Evolutionary conservation across 805 yeast genomes (phyloP), one percentile per base, ranked within the genome.

Genomic region (Yamadazyma takamatsuzukensis): DNA sequence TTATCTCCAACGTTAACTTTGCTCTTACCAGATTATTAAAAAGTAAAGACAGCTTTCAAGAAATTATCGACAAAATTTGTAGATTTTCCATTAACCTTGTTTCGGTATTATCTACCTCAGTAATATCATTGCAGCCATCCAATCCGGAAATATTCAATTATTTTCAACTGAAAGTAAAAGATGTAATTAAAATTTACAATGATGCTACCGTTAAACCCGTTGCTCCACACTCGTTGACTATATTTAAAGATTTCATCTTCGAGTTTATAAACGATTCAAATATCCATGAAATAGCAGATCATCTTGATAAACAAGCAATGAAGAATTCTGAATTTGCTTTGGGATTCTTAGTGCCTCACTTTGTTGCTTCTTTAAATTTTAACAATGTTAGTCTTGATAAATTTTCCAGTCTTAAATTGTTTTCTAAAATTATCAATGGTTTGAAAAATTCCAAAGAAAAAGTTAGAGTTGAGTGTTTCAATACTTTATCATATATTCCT

Each of bases 371-470:
- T 13, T 33, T 48, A 8, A 25, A 32, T 3, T 24, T 35, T 5
- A 29, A 3, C 6, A 21, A 12, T 12, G 16, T 17, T 10, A 17
- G 21, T 15, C 5, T 25, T 14, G 32, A 21, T 15, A 15, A 14
- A n/a, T 9, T 15, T 17, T n/a, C 21, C 2, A 15, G 14, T 11
- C n/a, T n/a, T 12, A 31, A 31, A 14, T 43, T 57, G 12, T 41
- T 57, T n/a, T 19, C 43, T 6, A 44, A 53, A 21, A 35, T 53
- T 12, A 48, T 64, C 12, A 49, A 54, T 23, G 52, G 55, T 6
- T 61, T 85, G 38, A 82, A 84, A 43, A 78, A 93, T 8, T 62
- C 88, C 2, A 89, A 87, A 48, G 84, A 75, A 15, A 31, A 49
- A n/a, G 79, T 83, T 2, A 73, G 90, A 40, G 39, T 41, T 7